phyloP scores from a whole-genome alignment of 2,329 filamentous ascomycete genomes.

The Colletotrichum melonis region DNA sequence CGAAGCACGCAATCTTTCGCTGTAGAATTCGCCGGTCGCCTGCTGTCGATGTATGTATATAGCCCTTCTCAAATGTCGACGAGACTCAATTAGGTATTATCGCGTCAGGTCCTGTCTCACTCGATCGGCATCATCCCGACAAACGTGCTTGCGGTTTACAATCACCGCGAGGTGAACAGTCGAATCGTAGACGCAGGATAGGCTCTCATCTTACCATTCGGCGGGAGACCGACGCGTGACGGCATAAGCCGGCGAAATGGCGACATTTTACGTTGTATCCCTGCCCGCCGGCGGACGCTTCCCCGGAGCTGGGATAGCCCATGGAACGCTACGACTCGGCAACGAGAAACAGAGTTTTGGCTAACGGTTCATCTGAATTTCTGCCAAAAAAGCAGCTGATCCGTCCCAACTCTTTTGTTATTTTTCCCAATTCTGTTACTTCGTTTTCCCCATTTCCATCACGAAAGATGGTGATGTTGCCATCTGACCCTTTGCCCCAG shows the following conservation, averaged over 20 bases:
- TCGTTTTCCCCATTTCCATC: neutral
- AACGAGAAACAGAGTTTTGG: neutral
- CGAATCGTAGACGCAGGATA: neutral
- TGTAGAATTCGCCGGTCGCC: neutral
- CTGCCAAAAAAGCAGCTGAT: neutral
- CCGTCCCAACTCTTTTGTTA: neutral
- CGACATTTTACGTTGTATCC: constrained; percentile 7
- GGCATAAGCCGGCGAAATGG: constrained; percentile 8
- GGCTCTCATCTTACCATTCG: neutral
- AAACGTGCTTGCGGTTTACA: neutral
- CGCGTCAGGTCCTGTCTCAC: neutral
- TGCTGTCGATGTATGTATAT: neutral
- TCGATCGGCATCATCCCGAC: neutral
- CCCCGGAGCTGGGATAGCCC: constrained; percentile 9
- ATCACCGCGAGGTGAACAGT: neutral
- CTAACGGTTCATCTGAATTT: constrained; percentile 1
- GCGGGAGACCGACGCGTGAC: constrained; percentile 1
- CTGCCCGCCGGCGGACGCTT: neutral
- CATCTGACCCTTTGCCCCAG: neutral
- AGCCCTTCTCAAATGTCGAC: neutral
- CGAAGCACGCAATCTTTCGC: neutral
- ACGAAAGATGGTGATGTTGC: constrained; percentile 8
- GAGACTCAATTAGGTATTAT: neutral
- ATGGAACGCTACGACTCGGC: neutral
- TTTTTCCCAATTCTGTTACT: neutral